Evolutionary conservation across 2,329 filamentous ascomycete species (phyloP), one percentile per base, ranked within the genome.

Genomic region (Ceratocystis cubensis): DNA sequence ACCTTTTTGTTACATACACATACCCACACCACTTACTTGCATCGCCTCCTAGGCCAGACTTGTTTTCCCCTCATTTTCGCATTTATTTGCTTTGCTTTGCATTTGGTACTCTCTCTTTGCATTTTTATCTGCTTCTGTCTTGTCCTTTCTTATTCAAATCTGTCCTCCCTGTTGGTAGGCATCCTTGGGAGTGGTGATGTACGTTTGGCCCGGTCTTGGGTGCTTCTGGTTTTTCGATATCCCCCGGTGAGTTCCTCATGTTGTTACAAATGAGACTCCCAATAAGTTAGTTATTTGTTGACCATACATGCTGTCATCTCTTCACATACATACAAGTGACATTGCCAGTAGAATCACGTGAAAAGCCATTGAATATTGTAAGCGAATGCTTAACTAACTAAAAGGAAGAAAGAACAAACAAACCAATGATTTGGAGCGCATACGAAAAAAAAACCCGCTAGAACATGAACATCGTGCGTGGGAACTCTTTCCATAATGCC

Each of bases 151-250:
- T 61, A 33, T 63, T 22, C 37, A 30, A 45, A 25, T 56, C 33
- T 63, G 22, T 66, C 45, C 61, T 56, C 61, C 53, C 46, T 63
- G 46, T n/a, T 33, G 56, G 28, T n/a, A n/a, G 37, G 10, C 37
- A 41, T 41, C 37, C n/a, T 25, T 59, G 20, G 25, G 56, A 17
- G 28, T 33, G 56, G 56, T 37, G 28, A 59, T 59, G 56, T 59
- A 8, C 33, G 25, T 37, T n/a, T 10, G 37, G 37, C 10, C 37
- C 3, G 37, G 37, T 41, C 3, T 41, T 41, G 28, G 28, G 56
- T 59, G 56, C 56, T 59, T 59, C 56, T 59, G 56, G 4, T 59
- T n/a, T n/a, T 59, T 63, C 44, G 59, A 66, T 66, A 66, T 66
- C 65, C 65, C 61, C 65, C 61, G 45, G 59, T 13, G 61, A 63